Evolutionary conservation across 768 basidiomycete genomes (phyloP), one percentile per base, ranked within the genome.

Genomic region (Serendipita sp.): DNA sequence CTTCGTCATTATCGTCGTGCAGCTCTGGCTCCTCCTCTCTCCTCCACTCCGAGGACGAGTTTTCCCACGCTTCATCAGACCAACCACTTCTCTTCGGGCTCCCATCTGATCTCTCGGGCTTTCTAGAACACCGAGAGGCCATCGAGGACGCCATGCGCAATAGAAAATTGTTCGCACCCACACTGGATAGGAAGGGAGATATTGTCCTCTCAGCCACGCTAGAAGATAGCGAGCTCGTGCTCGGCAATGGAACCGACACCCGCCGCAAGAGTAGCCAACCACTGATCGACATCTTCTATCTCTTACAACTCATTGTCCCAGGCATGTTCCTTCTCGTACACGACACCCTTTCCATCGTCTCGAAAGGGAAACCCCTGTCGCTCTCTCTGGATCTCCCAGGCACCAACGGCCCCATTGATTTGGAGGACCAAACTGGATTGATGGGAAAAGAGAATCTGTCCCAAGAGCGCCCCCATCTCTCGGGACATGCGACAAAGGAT

Each of bases 241-340:
- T 38, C 38, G 45, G 45, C 28, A 30, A 20, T 50, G 9, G 20
- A 20, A 30, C 20, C 28, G 45, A 50, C 28, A 50, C 17, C 20
- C 7, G 20, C 20, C 20, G 17, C 28, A 38, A 14, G 7, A 48
- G 26, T 7, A 20, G 9, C 45, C 45, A 20, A 28, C 45, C 45
- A 48, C 53, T 58, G 17, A 2, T 11, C 11, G 30, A 58, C 53
- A 58, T 58, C 20, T 58, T 58, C 20, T 31, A 58, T 28, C 53
- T 58, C 26, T 31, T 58, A 11, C 53, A 58, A 33, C 33, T 58
- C 11, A 58, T 58, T 28, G 53, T 58, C 24, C 53, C 53, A 9
- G 53, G 53, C 11, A 58, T 58, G 53, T 58, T 58, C 26, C 30
- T 58, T 24, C 33, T 58, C 26, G 53, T 58, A n/a, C 53, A 58